Evolutionary conservation across 2,329 filamentous ascomycete species (phyloP), one percentile per base, ranked within the genome.

Genomic region (Epichloe scottii): DNA sequence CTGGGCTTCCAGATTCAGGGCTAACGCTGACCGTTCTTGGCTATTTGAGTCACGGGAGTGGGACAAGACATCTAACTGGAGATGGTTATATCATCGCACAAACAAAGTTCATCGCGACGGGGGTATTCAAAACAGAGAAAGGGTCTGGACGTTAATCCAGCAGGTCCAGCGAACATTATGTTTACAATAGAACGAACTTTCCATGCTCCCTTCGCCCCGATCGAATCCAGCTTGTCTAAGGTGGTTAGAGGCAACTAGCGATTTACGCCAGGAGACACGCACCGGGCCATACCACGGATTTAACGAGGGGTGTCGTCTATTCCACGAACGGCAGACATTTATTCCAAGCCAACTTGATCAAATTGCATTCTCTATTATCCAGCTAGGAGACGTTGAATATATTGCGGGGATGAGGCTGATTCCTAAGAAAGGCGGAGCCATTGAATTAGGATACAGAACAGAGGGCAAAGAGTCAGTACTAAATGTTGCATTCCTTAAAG

Each of bases 1-100:
- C 48, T 55, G 48, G 53, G 53, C 53, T 39, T 53, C 53, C 35
- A 53, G 48, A 44, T 53, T 55, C 40, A 15, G 48, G 15, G 47
- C 44, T 14, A 33, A 46, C 42, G 53, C 44, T 15, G 53, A 55
- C 46, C 53, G 50, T 40, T 50, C 50, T 15, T 55, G 53, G 53
- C 38, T 55, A 35, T 53, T 53, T 19, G 51, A 55, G 53, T 48
- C 53, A 41, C 50, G 38, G 46, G 46, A 45, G 34, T 55, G 53
- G 53, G 38, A 35, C 38, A 46, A 30, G 40, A 23, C 35, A 19
- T 52, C 48, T 35, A 15, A 51, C 34, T 53, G 47, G 53, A 33
- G 50, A 47, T 54, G 53, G 53, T 3, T 48, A 5, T 54, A 52
- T 44, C 48, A 43, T 37, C 53, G 53, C 46, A 54, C 50, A 48